Evolutionary conservation across 2,329 filamentous ascomycete genomes (phyloP), one percentile per base, ranked within the genome.

Genomic region (Paraphoma chrysanthemicola): DNA sequence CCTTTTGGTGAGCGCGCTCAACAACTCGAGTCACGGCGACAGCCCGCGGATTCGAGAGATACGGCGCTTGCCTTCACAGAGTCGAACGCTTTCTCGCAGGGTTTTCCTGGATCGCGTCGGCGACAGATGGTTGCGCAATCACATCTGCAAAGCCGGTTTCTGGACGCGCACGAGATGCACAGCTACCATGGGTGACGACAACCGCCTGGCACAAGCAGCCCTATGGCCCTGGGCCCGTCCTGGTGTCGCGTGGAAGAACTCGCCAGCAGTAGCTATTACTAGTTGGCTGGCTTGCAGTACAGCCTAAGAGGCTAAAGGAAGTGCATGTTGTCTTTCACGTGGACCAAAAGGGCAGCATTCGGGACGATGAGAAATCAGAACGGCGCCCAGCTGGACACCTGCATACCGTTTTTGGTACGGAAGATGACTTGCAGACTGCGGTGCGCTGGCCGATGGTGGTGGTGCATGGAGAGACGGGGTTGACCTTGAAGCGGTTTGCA

Each of bases 191-290:
- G 45, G 48, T 48, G 41, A 48, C 45, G 38, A 29, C 38, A 39
- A 38, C 53, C 43, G 29, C 17, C 33, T 14, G n/a, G 39, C 43
- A 41, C 23, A 51, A 44, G 11, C 43, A 51, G 38, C 48, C 44
- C 50, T 50, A 49, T 18, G 53, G 12, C 31, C 16, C 44, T 6
- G 14, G 33, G 14, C 48, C 48, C 47, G 30, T 50, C 48, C 53
- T 53, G 54, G 59, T 63, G 60, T 63, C 62, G 57, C 53, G 53
- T 69, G 59, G 62, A 59, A 56, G 45, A 53, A 58, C 46, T 57
- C 53, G 59, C 49, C 54, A 52, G 54, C 56, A 52, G 38, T 46
- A 49, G 48, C 44, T 31, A 33, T 46, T 33, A 54, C 53, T 41
- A 62, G 56, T 59, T 59, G 60, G 44, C 54, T 42, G 16, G 51